Evolutionary conservation across 768 basidiomycete genomes (phyloP).

Genomic region (Candolleomyces aberdarensis): DNA sequence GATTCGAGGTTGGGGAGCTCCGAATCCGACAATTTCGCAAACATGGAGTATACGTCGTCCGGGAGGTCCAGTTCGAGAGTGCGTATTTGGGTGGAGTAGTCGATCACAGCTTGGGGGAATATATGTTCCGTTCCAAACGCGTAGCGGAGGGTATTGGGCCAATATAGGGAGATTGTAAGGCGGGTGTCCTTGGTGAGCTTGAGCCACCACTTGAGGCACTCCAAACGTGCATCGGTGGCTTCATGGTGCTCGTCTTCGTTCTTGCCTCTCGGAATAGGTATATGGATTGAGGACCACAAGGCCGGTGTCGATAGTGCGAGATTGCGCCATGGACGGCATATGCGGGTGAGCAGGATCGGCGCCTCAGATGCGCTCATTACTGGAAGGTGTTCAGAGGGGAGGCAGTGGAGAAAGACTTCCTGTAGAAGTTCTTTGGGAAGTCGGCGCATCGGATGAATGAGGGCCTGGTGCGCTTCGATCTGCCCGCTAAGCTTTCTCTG

Average conservation of each 20-base stretch:
- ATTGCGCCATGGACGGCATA: constrained; percentile 12
- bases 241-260: background rate
- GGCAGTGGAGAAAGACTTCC: constrained; percentile 13
- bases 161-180: background rate
- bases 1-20: background rate
- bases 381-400: constrained; percentile 9
- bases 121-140: background rate
- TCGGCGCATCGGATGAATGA: background rate
- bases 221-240: background rate
- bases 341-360: constrained; percentile 10
- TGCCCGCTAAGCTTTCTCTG: background rate
- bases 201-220: background rate
- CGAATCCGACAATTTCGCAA: background rate
- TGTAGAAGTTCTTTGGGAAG: constrained; percentile 12
- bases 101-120: background rate
- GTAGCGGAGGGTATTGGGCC: background rate
- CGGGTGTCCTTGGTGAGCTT: background rate
- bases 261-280: constrained; percentile 1
- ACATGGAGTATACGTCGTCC: background rate
- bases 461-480: background rate
- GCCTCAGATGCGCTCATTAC: constrained; percentile 5
- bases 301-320: constrained; percentile 11
- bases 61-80: background rate
- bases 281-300: constrained; percentile 10
- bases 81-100: background rate